Evolutionary conservation across 306 rosid genomes (phyloP).

Genomic region (Quercus berberidifolia): DNA sequence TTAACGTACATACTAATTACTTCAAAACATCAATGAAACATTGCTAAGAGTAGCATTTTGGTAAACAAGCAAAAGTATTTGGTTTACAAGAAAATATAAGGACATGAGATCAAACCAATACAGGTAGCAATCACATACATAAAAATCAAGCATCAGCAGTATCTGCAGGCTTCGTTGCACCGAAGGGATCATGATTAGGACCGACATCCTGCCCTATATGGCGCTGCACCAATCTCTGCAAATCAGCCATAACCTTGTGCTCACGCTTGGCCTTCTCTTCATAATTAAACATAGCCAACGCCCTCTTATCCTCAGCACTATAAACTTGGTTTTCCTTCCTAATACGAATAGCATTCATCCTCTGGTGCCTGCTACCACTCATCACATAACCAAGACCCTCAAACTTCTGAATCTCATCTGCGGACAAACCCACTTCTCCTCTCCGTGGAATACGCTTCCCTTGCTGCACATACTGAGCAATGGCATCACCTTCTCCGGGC

Average conservation of each 20-base stretch:
- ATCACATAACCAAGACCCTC: constrained; percentile 90
- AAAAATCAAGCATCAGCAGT: constrained; percentile 38
- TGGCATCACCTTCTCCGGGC: constrained; percentile 99
- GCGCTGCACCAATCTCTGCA: constrained; percentile 91
- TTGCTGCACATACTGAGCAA: constrained; percentile 93
- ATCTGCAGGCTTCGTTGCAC: no score
- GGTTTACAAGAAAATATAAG: neutral
- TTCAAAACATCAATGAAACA: neutral
- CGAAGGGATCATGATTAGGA: no score
- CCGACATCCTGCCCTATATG: no score
- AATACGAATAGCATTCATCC: constrained; percentile 98
- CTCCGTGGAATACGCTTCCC: constrained; percentile 97
- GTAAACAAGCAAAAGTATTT: neutral
- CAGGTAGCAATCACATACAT: constrained; percentile 17
- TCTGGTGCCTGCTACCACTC: constrained; percentile 98
- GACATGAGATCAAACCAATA: neutral
- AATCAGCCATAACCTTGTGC: constrained; percentile 96
- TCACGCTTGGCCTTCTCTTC: constrained; percentile 96
- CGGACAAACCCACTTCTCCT: constrained; percentile 99
- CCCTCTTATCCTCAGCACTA: constrained; percentile 96
- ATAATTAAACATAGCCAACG: constrained; percentile 92
- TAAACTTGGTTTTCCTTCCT: constrained; percentile 98
- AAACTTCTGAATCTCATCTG: constrained; percentile 84
- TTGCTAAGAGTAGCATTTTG: neutral
- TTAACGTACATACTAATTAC: neutral